Evolutionary conservation across 192 early-diverging fungal species (phyloP).

Genomic region (Entomortierella parvispora): DNA sequence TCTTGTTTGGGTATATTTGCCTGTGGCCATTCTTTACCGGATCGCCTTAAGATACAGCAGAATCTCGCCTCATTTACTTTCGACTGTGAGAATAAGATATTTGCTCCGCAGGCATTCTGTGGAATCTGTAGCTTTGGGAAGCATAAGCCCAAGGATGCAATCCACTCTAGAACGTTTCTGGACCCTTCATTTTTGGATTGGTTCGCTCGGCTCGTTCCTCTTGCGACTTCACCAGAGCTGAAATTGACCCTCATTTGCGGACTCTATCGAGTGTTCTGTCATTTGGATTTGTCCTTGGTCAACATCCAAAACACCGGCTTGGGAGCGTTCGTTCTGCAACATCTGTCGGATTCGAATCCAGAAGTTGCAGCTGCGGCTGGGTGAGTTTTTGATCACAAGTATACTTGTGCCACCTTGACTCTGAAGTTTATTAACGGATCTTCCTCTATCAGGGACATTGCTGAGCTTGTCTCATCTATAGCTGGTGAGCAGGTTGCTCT

Average conservation of each 20-base stretch:
- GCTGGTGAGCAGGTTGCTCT: not conserved
- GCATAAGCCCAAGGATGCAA: too few species aligned
- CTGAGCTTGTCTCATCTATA: constrained; percentile 13
- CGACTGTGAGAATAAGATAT: constrained; percentile 4
- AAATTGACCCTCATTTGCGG: constrained; percentile 15
- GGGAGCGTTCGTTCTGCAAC: constrained; percentile 15
- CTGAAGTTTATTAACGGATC: not conserved
- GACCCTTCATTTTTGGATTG: constrained; percentile 10
- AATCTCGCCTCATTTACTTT: not conserved
- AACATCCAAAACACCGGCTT: constrained; percentile 19
- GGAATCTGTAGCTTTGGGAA: too few species aligned
- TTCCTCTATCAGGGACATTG: constrained; percentile 10
- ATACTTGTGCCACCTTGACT: not conserved
- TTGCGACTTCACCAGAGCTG: not conserved
- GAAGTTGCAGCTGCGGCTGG: constrained; percentile 9
- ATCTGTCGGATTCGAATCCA: constrained; percentile 7
- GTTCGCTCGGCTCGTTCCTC: constrained; percentile 24
- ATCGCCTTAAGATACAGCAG: too few species aligned
- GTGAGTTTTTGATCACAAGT: constrained; percentile 6
- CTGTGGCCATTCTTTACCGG: too few species aligned
- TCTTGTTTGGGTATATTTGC: too few species aligned
- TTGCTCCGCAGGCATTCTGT: too few species aligned
- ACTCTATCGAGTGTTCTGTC: constrained; percentile 27
- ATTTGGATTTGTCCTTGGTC: constrained; percentile 4
- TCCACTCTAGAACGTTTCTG: not conserved